Conservation (phyloP, 1,284 basidiomycete species). For the Omphalotus olearius region DNA sequence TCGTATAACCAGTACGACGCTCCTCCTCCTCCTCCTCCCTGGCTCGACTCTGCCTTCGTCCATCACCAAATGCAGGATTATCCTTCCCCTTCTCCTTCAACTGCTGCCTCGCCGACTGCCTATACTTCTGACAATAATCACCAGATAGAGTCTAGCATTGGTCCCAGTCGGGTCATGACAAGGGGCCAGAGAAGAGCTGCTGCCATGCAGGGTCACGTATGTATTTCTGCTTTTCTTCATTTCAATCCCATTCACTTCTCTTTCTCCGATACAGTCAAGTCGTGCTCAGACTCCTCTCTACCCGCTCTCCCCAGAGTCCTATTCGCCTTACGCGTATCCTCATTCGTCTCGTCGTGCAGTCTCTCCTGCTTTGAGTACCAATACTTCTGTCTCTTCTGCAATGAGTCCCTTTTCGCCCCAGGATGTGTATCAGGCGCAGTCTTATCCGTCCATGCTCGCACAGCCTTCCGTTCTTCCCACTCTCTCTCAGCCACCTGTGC, state of each 20-base stretch:
- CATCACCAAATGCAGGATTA: not conserved
- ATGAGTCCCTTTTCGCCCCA: conserved; percentile 4
- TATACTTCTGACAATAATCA: conserved; percentile 19
- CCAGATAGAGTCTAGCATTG: conserved; percentile 50
- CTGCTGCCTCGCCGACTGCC: conserved; percentile 3
- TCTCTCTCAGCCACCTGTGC: conserved; percentile 9
- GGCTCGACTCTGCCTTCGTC: too few species aligned
- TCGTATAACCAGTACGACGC: too few species aligned
- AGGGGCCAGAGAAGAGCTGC: conserved; percentile 39
- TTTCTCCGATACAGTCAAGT: conserved; percentile 18
- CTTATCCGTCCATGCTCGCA: conserved; percentile 24
- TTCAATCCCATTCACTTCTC: conserved; percentile 15
- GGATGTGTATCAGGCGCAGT: conserved; percentile 16
- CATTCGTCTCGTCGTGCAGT: conserved; percentile 47
- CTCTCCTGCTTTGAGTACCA: conserved; percentile 58
- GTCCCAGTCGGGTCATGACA: conserved; percentile 46
- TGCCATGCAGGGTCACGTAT: conserved; percentile 25
- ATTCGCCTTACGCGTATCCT: conserved; percentile 26
- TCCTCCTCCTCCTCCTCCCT: too few species aligned
- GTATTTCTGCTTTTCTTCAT: conserved; percentile 18
- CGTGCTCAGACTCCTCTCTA: conserved; percentile 20
- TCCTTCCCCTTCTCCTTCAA: conserved; percentile 8
- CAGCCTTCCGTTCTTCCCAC: conserved; percentile 17
- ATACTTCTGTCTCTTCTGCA: conserved; percentile 46
- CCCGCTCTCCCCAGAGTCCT: conserved; percentile 14